phyloP scores from a whole-genome alignment of 2,329 filamentous ascomycete species.

The Gaeumannomyces tritici region DNA sequence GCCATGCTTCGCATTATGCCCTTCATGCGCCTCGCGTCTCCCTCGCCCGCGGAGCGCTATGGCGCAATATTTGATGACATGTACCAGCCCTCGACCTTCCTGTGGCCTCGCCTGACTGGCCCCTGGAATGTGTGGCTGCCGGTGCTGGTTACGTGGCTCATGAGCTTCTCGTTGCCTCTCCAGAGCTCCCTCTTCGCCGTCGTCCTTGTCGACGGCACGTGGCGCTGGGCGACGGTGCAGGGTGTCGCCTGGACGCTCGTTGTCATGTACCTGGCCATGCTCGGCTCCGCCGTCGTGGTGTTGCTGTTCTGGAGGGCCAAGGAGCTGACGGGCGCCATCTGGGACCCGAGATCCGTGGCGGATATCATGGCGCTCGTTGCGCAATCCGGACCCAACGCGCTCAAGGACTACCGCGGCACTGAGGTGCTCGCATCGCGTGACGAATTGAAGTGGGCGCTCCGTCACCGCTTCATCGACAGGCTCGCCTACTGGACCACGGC shows the following conservation, averaged over 20 bases:
- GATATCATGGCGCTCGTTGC: slow-evolving; percentile 72
- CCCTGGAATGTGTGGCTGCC: slow-evolving; percentile 58
- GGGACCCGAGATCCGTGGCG: slow-evolving; percentile 75
- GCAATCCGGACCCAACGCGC: slow-evolving; percentile 57
- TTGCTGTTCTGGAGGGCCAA: slow-evolving; percentile 51
- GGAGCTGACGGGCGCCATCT: slow-evolving; percentile 61
- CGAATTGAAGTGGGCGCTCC: slow-evolving; percentile 43
- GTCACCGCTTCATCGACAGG: slow-evolving; percentile 52
- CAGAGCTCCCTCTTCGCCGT: slow-evolving; percentile 68
- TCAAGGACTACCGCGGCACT: slow-evolving; percentile 60
- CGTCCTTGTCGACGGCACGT: slow-evolving; percentile 42
- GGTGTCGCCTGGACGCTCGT: slow-evolving; percentile 71
- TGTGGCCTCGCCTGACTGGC: slow-evolving; percentile 44
- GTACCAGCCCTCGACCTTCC: slow-evolving; percentile 56
- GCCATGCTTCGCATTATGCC: slow-evolving; percentile 70
- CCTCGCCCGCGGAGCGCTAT: slow-evolving; percentile 47
- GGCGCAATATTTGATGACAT: slow-evolving; percentile 60
- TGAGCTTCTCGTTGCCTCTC: slow-evolving; percentile 71
- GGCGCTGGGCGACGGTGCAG: slow-evolving; percentile 74
- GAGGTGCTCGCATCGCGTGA: slow-evolving; percentile 46
- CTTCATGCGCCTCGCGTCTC: slow-evolving; percentile 66
- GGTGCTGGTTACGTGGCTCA: slow-evolving; percentile 64
- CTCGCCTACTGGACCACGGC: slow-evolving; percentile 67
- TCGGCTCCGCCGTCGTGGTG: slow-evolving; percentile 47
- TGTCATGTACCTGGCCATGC: slow-evolving; percentile 59